phyloP scores from a whole-genome alignment of 768 basidiomycete genomes.

The Russula griseocarnosa region DNA sequence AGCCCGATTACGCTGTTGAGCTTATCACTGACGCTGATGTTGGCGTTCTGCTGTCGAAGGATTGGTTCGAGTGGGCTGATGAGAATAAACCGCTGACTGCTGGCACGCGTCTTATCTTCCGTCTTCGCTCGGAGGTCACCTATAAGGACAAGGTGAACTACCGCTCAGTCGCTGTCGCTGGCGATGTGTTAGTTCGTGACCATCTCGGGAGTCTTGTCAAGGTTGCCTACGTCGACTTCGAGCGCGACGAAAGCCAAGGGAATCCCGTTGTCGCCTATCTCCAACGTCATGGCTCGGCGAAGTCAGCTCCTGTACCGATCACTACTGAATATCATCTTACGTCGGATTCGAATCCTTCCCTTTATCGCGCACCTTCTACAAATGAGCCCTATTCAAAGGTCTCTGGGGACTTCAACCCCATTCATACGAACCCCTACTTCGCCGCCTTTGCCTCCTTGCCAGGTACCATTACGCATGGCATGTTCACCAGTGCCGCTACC shows the following conservation, averaged over 20 bases:
- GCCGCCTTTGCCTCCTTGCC: constrained; percentile 89
- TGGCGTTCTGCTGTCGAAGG: constrained; percentile 90
- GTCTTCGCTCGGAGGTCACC: constrained; percentile 75
- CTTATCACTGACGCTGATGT: constrained; percentile 73
- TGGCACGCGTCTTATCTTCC: constrained; percentile 87
- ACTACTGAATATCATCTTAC: constrained; percentile 86
- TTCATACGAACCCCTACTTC: constrained; percentile 98
- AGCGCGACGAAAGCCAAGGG: constrained; percentile 81
- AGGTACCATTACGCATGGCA: constrained; percentile 95
- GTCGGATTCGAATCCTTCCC: constrained; percentile 51
- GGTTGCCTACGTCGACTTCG: constrained; percentile 84
- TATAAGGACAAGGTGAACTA: constrained; percentile 90
- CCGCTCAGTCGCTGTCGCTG: constrained; percentile 73
- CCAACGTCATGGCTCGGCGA: constrained; percentile 79
- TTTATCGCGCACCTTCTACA: constrained; percentile 79
- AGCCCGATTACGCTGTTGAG: constrained; percentile 81
- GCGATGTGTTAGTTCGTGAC: constrained; percentile 83
- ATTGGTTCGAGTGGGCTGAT: constrained; percentile 97
- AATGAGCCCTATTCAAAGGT: constrained; percentile 95
- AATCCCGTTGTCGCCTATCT: constrained; percentile 93
- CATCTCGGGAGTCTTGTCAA: constrained; percentile 85
- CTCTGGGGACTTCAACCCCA: constrained; percentile 98
- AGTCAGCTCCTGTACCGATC: constrained; percentile 74
- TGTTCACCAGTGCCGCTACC: constrained; percentile 96
- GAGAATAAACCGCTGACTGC: constrained; percentile 69